Percentiles rank a stretch among this genome's conserved stretches.
phyloP scores from a whole-genome alignment of 2,329 filamentous ascomycete species.

The Chaetomium sp. region DNA sequence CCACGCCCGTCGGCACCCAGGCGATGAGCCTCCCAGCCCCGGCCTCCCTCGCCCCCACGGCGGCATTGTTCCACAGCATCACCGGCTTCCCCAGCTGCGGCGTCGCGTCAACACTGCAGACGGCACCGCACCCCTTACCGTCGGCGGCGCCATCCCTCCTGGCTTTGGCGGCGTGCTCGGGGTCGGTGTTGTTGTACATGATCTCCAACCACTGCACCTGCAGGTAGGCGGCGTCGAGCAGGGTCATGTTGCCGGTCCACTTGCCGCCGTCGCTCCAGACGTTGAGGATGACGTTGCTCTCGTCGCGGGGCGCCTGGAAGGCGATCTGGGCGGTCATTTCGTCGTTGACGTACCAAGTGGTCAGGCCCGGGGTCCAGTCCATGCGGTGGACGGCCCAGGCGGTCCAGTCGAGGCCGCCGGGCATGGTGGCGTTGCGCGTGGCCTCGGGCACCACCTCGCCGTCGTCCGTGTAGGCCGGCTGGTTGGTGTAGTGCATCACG shows the following conservation, averaged over 20 bases:
- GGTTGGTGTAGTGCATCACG: slow-evolving; percentile 61
- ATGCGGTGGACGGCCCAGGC: slow-evolving; percentile 62
- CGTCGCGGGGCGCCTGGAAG: slow-evolving; percentile 58
- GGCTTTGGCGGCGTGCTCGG: slow-evolving; percentile 21
- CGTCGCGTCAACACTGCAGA: slow-evolving; percentile 44
- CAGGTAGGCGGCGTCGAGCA: slow-evolving; percentile 53
- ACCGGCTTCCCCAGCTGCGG: slow-evolving; percentile 45
- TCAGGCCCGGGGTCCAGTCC: slow-evolving; percentile 59
- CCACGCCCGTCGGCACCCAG: slow-evolving; percentile 15
- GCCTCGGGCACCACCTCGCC: slow-evolving; percentile 50
- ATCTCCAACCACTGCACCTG: slow-evolving; percentile 67
- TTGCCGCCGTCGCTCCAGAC: slow-evolving; percentile 62
- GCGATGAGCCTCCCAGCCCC: neutral
- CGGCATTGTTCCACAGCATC: slow-evolving; percentile 37
- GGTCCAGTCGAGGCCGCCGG: slow-evolving; percentile 50
- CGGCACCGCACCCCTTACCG: slow-evolving; percentile 33
- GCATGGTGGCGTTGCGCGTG: slow-evolving; percentile 51
- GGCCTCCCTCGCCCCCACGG: neutral
- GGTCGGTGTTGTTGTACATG: slow-evolving; percentile 53
- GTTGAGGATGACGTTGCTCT: slow-evolving; percentile 58
- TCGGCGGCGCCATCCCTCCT: slow-evolving; percentile 4
- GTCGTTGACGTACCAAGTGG: slow-evolving; percentile 59
- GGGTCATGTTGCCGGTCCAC: slow-evolving; percentile 62
- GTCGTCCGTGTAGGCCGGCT: slow-evolving; percentile 53
- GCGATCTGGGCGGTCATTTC: slow-evolving; percentile 53